Base-by-base conservation (phyloP, 116 monocot species). In the Trichopus zeylanicus region DNA sequence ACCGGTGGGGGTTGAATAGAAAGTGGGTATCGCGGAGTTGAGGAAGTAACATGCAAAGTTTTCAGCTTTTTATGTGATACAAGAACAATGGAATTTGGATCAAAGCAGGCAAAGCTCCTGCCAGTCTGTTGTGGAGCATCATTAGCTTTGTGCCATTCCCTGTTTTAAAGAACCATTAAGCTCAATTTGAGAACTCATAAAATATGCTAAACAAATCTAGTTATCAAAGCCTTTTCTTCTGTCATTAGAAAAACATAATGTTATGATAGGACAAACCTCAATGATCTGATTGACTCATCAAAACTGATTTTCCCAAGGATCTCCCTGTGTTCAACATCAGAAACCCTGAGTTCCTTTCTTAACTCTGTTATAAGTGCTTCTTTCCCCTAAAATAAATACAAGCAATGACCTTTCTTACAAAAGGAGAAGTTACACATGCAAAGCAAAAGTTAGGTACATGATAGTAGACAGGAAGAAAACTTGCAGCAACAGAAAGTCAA, bases 261-360 rank as follows among this genome's bases (percentile, higher is more conserved):
- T 13, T 9, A 54, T 13, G 27, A 24, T 56, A 25, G 64, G 29
- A 27, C 16, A 46, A 7, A 81, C 81, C 81, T 71, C 54, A 81
- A 27, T 11, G 60, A 62, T 42, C 71, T 80, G 64, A 75, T 65
- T 33, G 56, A 60, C 9, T 64, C 64, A 72, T 81, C 75, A 21
- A 59, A 58, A 67, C 54, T 71, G 28, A 81, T 35, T 52, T 63
- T 56, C 51, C 60, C 69, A 55, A 84, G 75, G 34, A 84, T 81
- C 66, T 84, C 80, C 33, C 78, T 75, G 39, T 89, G 89, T 33
- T 89, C 84, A 37, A 37, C 59, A 73, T 84, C 78, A 63, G 84
- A 84, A 65, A 89, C 73, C 54, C 81, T 77, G 37, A 89, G 81
- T 56, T 84, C 89, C 56, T 78, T 89, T 48, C 89, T 81, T 30